Evolutionary conservation across 768 basidiomycete genomes (phyloP).

Genomic region (Coprinellus micaceus): DNA sequence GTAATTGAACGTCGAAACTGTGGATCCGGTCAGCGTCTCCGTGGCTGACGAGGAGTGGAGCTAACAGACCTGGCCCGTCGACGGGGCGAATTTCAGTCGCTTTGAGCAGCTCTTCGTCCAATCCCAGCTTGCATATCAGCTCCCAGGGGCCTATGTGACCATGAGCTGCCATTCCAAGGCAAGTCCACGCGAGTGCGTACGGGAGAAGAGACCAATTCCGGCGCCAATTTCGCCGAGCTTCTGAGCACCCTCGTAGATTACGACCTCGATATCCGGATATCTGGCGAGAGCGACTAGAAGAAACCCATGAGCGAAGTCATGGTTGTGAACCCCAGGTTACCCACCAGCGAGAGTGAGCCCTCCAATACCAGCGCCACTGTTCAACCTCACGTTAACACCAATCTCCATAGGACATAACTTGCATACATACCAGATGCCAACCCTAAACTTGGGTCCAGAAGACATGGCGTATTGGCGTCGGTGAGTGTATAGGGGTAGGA

Average conservation of each 20-base stretch:
- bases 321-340: neutral
- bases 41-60: neutral
- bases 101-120: constrained; percentile 44
- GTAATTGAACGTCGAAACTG: constrained; percentile 52
- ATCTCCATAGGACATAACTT: constrained; percentile 13
- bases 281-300: constrained; percentile 38
- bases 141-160: constrained; percentile 43
- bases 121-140: constrained; percentile 40
- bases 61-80: constrained; percentile 38
- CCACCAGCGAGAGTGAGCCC: constrained; percentile 43
- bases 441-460: constrained; percentile 37
- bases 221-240: constrained; percentile 56
- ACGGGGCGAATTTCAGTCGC: constrained; percentile 32
- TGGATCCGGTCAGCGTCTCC: constrained; percentile 2
- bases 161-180: constrained; percentile 2
- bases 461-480: constrained; percentile 21
- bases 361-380: constrained; percentile 52
- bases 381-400: constrained; percentile 9
- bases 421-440: constrained; percentile 51
- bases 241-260: constrained; percentile 51
- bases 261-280: constrained; percentile 52
- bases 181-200: constrained; percentile 23
- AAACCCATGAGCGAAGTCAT: constrained; percentile 8
- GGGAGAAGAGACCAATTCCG: constrained; percentile 53
- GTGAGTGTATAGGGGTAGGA: constrained; percentile 10